A percentile compares a stretch with the other conserved stretches of the same genome.
These are phyloP conservation scores for Populus tremula DNA, from an alignment of 345 rosid species.

Conservation along the genomic window DNA sequence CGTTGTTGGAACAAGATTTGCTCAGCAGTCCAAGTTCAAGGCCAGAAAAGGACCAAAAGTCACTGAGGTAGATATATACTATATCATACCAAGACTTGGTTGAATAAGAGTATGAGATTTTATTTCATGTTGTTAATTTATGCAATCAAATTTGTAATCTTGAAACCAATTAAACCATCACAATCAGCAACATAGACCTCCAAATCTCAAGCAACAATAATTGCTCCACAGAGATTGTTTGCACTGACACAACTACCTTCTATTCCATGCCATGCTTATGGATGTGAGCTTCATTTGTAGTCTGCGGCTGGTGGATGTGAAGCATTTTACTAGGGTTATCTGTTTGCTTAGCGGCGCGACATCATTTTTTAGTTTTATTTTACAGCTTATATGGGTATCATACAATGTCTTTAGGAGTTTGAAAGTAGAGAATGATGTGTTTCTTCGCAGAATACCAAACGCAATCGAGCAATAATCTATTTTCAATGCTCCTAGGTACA, in stretches of 20 bases:
- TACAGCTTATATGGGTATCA: neutral
- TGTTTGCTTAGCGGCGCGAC: neutral
- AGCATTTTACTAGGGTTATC: neutral
- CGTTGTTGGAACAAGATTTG: slow-evolving; percentile 86
- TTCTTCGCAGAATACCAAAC: neutral
- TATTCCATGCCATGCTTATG: neutral
- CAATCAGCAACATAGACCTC: neutral
- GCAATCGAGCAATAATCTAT: neutral
- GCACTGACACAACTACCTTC: neutral
- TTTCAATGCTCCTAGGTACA: neutral
- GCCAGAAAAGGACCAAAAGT: slow-evolving; percentile 50
- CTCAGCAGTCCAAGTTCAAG: slow-evolving; percentile 32
- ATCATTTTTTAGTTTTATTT: neutral
- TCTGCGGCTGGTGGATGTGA: neutral
- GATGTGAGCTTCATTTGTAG: neutral
- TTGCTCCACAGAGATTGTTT: neutral
- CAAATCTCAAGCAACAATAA: slow-evolving; percentile 1
- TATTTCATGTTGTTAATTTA: neutral
- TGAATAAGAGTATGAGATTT: neutral
- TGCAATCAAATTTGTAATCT: neutral
- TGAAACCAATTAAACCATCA: neutral
- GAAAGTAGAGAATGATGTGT: neutral
- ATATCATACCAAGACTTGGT: neutral
- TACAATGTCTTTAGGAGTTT: neutral
- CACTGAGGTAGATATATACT: slow-evolving; percentile 26